Conservation (phyloP, 2,329 filamentous ascomycete species). For the Drechslerella dactyloides region DNA sequence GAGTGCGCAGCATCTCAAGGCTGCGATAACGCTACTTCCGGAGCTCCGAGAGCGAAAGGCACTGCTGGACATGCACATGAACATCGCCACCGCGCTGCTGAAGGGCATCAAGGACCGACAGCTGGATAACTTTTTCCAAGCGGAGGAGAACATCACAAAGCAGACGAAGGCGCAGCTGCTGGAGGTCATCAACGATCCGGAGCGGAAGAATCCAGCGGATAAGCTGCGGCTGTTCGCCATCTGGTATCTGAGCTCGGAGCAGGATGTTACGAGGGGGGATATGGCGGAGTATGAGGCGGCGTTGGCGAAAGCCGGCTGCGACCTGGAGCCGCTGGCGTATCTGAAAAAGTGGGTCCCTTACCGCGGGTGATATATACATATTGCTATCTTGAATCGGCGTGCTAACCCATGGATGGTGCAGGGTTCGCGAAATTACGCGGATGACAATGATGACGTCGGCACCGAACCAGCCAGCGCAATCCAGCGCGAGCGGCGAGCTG, state of each 20-base stretch:
- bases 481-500: constrained; percentile 68
- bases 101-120: constrained; percentile 92
- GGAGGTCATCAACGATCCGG: constrained; percentile 79
- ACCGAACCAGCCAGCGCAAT: constrained; percentile 69
- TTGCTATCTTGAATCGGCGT: not conserved
- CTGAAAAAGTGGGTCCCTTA: constrained; percentile 74
- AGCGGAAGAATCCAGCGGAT: constrained; percentile 83
- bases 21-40: constrained; percentile 88
- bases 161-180: constrained; percentile 88
- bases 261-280: constrained; percentile 80
- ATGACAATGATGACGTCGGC: constrained; percentile 98
- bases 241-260: constrained; percentile 86
- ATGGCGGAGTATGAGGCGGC: constrained; percentile 86
- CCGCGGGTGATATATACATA: not conserved
- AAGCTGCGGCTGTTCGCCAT: constrained; percentile 95
- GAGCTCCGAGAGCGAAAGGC: constrained; percentile 91
- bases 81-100: constrained; percentile 80
- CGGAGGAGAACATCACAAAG: constrained; percentile 91
- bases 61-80: constrained; percentile 98
- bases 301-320: constrained; percentile 74
- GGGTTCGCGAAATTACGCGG: constrained; percentile 89
- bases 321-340: constrained; percentile 80
- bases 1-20: constrained; percentile 92
- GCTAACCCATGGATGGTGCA: constrained; percentile 55
- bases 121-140: constrained; percentile 92